Conservation (phyloP, 495 filamentous ascomycete species). For the Xylaria venustula region DNA sequence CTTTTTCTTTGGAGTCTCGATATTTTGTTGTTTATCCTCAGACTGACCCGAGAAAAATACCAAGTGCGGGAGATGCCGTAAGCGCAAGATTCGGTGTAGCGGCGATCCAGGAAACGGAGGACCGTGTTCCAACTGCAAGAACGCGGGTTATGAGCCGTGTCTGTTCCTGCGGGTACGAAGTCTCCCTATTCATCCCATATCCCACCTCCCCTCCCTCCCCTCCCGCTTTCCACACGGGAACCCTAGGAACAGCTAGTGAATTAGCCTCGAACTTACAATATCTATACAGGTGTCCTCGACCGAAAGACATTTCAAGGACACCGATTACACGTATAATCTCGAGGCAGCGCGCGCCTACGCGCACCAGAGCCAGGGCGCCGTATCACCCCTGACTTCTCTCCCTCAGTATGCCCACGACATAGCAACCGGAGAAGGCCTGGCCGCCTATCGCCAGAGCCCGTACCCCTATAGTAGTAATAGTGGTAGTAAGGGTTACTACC, state of each 20-base stretch:
- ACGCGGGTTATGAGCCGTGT: slow-evolving; percentile 66
- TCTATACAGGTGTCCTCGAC: slow-evolving; percentile 45
- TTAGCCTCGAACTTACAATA: slow-evolving; percentile 8
- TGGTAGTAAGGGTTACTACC: slow-evolving; percentile 31
- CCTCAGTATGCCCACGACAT: slow-evolving; percentile 28
- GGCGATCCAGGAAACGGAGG: slow-evolving; percentile 74
- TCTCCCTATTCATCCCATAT: background rate
- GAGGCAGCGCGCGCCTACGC: slow-evolving; percentile 39
- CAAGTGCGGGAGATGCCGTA: slow-evolving; percentile 87
- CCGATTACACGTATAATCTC: slow-evolving; percentile 40
- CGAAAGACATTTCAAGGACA: slow-evolving; percentile 41
- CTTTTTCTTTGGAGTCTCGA: background rate
- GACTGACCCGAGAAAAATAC: slow-evolving; percentile 11
- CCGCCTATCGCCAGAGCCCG: slow-evolving; percentile 29
- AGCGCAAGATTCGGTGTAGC: slow-evolving; percentile 94
- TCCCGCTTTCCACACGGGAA: background rate
- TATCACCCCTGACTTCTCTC: slow-evolving; percentile 21
- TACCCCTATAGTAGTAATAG: slow-evolving; percentile 27
- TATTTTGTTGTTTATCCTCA: background rate
- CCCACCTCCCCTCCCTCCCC: background rate
- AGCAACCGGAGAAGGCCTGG: slow-evolving; percentile 27
- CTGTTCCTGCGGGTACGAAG: slow-evolving; percentile 71
- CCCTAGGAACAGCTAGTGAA: background rate
- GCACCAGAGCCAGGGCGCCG: slow-evolving; percentile 28
- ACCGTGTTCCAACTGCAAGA: slow-evolving; percentile 81